These are phyloP conservation scores for Diutina pseudorugosa DNA, from an alignment of 1,139 yeast genomes.

Conservation along the genomic window DNA sequence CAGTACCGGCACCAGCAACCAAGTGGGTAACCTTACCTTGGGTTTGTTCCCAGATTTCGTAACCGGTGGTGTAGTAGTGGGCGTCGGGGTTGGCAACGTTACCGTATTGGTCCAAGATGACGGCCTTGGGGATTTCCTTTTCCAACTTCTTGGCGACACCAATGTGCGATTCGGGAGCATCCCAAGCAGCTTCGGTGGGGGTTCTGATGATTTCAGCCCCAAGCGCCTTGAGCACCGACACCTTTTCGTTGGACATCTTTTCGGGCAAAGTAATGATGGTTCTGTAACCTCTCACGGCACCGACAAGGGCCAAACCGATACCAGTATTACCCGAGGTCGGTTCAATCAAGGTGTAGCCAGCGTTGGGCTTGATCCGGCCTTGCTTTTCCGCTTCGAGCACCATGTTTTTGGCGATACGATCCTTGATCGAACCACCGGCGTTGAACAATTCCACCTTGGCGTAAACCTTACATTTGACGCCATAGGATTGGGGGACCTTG, in stretches of 20 bases:
- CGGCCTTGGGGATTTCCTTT: constrained; percentile 77
- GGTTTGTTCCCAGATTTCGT: constrained; percentile 77
- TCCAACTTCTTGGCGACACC: constrained; percentile 79
- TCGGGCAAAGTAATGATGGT: constrained; percentile 85
- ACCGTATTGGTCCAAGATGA: constrained; percentile 74
- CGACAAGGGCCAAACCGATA: constrained; percentile 78
- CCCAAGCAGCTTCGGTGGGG: constrained; percentile 92
- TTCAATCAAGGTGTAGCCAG: constrained; percentile 71
- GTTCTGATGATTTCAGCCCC: constrained; percentile 90
- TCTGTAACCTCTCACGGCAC: constrained; percentile 80
- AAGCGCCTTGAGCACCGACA: constrained; percentile 74
- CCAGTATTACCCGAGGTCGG: constrained; percentile 89
- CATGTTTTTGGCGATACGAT: constrained; percentile 54
- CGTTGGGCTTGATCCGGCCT: constrained; percentile 60
- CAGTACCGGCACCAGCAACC: constrained; percentile 90
- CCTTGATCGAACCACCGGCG: constrained; percentile 64
- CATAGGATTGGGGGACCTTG: constrained; percentile 65
- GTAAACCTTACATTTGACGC: constrained; percentile 50
- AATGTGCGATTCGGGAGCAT: constrained; percentile 82
- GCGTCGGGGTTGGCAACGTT: constrained; percentile 76
- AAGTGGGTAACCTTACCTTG: constrained; percentile 61
- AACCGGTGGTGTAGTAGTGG: constrained; percentile 78
- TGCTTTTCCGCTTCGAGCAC: constrained; percentile 72
- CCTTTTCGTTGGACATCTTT: constrained; percentile 88
- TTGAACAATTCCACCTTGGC: constrained; percentile 58